Conservation (phyloP, 768 basidiomycete genomes). For the Collybia sordida region DNA sequence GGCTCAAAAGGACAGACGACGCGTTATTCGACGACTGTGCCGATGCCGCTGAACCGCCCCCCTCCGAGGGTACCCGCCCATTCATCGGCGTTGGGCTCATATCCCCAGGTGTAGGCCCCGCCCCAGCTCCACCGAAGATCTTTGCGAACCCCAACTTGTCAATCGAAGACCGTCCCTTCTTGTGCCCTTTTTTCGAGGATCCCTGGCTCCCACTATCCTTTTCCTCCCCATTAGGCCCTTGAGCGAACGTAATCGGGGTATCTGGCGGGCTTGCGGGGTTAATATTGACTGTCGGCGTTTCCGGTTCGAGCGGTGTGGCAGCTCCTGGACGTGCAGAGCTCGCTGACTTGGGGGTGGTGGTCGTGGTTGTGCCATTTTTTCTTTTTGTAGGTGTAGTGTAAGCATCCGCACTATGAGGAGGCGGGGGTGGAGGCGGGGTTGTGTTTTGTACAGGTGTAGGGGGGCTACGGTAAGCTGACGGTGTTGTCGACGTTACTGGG, state of each 20-base stretch:
- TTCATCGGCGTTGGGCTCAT: slow-evolving; percentile 24
- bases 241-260: slow-evolving; percentile 25
- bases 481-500: not conserved
- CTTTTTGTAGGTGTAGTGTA: not conserved
- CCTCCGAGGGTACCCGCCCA: slow-evolving; percentile 44
- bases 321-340: not conserved
- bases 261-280: slow-evolving; percentile 37
- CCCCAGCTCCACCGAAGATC: slow-evolving; percentile 55
- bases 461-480: not conserved
- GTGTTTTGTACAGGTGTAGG: not conserved
- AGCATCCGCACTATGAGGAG: too few species aligned
- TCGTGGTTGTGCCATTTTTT: not conserved
- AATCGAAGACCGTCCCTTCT: slow-evolving; percentile 66
- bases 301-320: not conserved
- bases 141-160: slow-evolving; percentile 81
- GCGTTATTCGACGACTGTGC: slow-evolving; percentile 14
- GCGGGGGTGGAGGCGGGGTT: not conserved
- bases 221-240: slow-evolving; percentile 8
- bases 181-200: slow-evolving; percentile 47
- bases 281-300: slow-evolving; percentile 33
- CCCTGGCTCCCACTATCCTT: slow-evolving; percentile 29
- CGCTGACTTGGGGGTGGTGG: slow-evolving; percentile 9
- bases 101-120: slow-evolving; percentile 29
- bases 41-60: slow-evolving; percentile 15
- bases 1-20: slow-evolving; percentile 26